Evolutionary conservation across 2,329 filamentous ascomycete species (phyloP).

Genomic region (Blastomyces gilchristii): DNA sequence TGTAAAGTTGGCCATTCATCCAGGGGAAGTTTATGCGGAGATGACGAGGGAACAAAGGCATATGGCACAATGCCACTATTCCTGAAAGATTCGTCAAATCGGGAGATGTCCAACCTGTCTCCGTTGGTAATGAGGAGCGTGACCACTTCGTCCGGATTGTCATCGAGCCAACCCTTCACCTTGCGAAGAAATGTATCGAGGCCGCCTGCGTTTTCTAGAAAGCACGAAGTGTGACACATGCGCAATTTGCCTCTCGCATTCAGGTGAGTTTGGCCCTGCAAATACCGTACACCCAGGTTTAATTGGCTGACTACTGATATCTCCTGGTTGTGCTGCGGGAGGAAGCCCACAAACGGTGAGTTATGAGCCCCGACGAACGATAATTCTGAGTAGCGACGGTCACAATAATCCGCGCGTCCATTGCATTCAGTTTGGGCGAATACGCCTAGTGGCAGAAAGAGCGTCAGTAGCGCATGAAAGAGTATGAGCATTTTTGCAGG

Average conservation of each 20-base stretch:
- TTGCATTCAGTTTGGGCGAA: conserved; percentile 40
- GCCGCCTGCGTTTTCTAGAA: conserved; percentile 48
- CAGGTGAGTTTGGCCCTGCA: conserved; percentile 54
- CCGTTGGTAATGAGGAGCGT: conserved; percentile 54
- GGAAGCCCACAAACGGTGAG: conserved; percentile 51
- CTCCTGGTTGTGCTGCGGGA: conserved; percentile 50
- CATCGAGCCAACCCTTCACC: conserved; percentile 51
- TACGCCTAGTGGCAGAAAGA: conserved; percentile 7
- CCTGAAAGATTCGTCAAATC: conserved; percentile 28
- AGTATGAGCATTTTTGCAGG: conserved; percentile 6
- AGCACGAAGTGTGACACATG: conserved; percentile 56
- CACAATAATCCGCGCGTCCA: conserved; percentile 47
- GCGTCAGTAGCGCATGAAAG: conserved; percentile 3
- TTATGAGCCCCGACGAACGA: conserved; percentile 57
- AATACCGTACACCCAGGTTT: conserved; percentile 51
- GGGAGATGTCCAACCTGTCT: conserved; percentile 33
- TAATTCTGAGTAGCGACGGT: conserved; percentile 48
- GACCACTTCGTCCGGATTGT: conserved; percentile 51
- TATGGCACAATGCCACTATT: conserved; percentile 26
- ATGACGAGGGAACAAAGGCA: conserved; percentile 29
- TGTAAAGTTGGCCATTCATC: conserved; percentile 36
- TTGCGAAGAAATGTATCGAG: conserved; percentile 46
- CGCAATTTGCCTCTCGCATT: conserved; percentile 42
- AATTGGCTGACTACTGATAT: conserved; percentile 50
- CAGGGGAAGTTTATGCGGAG: conserved; percentile 23